Percentiles rank a stretch among this genome's conserved stretches.
Evolutionary conservation across 2,329 filamentous ascomycete genomes (phyloP).

Genomic region (Diaporthe vexans): DNA sequence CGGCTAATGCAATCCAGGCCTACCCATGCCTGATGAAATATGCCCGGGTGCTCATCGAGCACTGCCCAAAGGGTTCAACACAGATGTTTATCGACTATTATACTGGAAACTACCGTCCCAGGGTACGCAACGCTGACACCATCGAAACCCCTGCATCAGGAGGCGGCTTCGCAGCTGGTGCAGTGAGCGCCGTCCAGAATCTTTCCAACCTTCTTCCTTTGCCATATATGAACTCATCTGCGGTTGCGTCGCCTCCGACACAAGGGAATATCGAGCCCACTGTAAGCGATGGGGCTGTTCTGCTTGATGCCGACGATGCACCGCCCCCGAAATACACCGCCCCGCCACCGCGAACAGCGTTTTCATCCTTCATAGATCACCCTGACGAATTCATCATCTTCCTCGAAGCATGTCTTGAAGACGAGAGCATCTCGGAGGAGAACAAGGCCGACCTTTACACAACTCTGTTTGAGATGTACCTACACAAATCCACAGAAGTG

Average conservation of each 20-base stretch:
- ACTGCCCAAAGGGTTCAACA: slow-evolving; percentile 86
- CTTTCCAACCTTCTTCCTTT: slow-evolving; percentile 86
- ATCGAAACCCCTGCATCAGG: slow-evolving; percentile 52
- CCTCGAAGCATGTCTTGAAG: slow-evolving; percentile 86
- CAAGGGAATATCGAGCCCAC: slow-evolving; percentile 65
- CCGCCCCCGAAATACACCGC: slow-evolving; percentile 75
- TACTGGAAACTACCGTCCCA: slow-evolving; percentile 84
- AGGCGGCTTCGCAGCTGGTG: slow-evolving; percentile 65
- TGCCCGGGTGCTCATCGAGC: slow-evolving; percentile 88
- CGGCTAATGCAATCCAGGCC: slow-evolving; percentile 67
- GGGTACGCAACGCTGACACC: slow-evolving; percentile 66
- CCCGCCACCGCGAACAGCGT: slow-evolving; percentile 88
- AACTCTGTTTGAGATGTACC: slow-evolving; percentile 97
- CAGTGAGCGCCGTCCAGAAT: slow-evolving; percentile 86
- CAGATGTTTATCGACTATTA: slow-evolving; percentile 96
- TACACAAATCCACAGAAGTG: slow-evolving; percentile 86
- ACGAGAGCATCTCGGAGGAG: slow-evolving; percentile 77
- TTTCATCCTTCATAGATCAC: slow-evolving; percentile 97
- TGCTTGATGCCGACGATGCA: slow-evolving; percentile 63
- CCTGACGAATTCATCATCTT: slow-evolving; percentile 93
- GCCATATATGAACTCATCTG: slow-evolving; percentile 83
- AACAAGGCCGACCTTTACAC: slow-evolving; percentile 92
- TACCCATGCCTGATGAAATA: slow-evolving; percentile 96
- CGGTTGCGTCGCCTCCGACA: slow-evolving; percentile 66
- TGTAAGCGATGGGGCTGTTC: slow-evolving; percentile 65